Percentiles rank a stretch among this genome's conserved stretches.
These are phyloP conservation scores for Bipolaris sorokiniana DNA, from an alignment of 2,329 filamentous ascomycete species.

Conservation along the genomic window DNA sequence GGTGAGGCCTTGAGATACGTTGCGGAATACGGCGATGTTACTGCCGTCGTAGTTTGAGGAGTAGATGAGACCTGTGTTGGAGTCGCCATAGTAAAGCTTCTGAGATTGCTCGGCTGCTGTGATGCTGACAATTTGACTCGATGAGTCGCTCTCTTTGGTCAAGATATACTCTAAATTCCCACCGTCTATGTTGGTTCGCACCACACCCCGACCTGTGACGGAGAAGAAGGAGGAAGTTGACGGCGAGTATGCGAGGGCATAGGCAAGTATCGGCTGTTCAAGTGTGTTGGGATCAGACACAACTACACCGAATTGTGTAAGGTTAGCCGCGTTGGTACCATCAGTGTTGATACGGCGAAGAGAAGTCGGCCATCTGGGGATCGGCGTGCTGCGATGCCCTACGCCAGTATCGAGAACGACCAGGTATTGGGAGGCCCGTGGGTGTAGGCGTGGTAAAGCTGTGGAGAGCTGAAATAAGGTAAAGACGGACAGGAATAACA, in stretches of 20 bases:
- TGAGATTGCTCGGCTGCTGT: slow-evolving; percentile 11
- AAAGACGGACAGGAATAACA: slow-evolving; percentile 10
- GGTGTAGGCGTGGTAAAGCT: slow-evolving; percentile 3
- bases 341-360: slow-evolving; percentile 15
- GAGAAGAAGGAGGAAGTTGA: slow-evolving; percentile 14
- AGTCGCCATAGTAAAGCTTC: slow-evolving; percentile 19
- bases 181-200: slow-evolving; percentile 18
- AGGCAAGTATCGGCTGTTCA: slow-evolving; percentile 10
- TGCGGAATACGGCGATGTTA: slow-evolving; percentile 8
- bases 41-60: slow-evolving; percentile 17
- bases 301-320: slow-evolving; percentile 15
- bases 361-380: slow-evolving; percentile 21
- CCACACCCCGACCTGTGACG: slow-evolving; percentile 16
- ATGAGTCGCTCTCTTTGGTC: neutral
- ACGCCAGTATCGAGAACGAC: slow-evolving; percentile 22
- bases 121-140: slow-evolving; percentile 10
- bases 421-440: slow-evolving; percentile 1
- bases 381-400: slow-evolving; percentile 20
- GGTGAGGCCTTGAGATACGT: slow-evolving; percentile 18
- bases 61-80: slow-evolving; percentile 12
- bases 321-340: slow-evolving; percentile 15
- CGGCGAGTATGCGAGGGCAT: slow-evolving; percentile 11
- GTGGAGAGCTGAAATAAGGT: neutral
- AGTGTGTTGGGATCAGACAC: neutral
- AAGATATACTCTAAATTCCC: slow-evolving; percentile 7